Base-by-base conservation (phyloP, 441 rosid genomes). In the Sinapis alba region DNA sequence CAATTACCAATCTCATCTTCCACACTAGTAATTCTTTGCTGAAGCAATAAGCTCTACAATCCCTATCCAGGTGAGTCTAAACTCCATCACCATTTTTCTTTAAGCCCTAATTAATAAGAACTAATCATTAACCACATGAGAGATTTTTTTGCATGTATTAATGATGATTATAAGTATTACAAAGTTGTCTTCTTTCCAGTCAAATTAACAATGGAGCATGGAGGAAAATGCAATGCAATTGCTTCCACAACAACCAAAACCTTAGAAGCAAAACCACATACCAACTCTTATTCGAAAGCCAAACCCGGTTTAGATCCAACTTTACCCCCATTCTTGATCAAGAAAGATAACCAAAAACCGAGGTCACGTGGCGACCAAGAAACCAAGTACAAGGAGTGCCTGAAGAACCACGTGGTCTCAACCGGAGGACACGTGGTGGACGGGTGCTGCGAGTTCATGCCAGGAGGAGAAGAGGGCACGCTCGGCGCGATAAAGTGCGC, bases 371-470 rank as follows among this genome's bases (percentile, higher is more conserved):
- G 15, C 41, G 71, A 63, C 38, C 66, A 83, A 32, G 16, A 69
- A 47, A 41, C 69, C 10, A 83, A 90, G 79, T 93, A 91, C 81
- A 80, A 89, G 9, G 97, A 91, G 72, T 93, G 98, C 60, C 93
- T 84, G 65, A 81, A 89, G 71, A 93, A 93, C 88, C 97, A 93
- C 76, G 96, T 93, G 4, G 98, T 91, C 50, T 85, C 71, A 65
- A 81, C 85, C 16, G 98, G 98, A 32, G 97, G 98, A 11, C 88
- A 84, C 47, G 86, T 90, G 24, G 81, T 76, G 69, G 98, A 93
- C 36, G 98, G 98, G 5, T 93, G 98, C 58, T 87, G 96, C 15
- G 96, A 93, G 88, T 93, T 93, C 86, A 91, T 91, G 96, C 86
- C 96, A 0, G 84, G 91, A 2, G 98, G 96, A 0, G 88, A 88